A percentile compares a stretch with the other conserved stretches of the same genome.
These are phyloP conservation scores for Tardiomyces blankii DNA, from an alignment of 1,139 yeast species.

Conservation along the genomic window DNA sequence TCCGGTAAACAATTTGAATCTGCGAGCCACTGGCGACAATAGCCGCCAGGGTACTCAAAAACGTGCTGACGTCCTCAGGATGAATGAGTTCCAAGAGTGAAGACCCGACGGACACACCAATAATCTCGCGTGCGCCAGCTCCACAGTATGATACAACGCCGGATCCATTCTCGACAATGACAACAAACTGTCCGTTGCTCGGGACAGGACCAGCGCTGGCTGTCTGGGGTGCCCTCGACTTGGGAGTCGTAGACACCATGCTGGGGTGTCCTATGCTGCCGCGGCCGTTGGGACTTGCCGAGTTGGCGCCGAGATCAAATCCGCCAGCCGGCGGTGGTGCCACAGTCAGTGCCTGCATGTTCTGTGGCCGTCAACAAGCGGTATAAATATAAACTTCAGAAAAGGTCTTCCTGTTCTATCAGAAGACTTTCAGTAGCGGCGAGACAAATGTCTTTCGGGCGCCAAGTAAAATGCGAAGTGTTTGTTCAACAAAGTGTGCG, in stretches of 20 bases:
- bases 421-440: too few species aligned
- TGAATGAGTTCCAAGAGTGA: slow-evolving; percentile 9
- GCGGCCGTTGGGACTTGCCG: not conserved
- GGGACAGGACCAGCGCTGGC: not conserved
- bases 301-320: not conserved
- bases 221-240: not conserved
- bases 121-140: not conserved
- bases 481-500: too few species aligned
- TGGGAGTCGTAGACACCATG: not conserved
- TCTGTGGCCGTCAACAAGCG: not conserved
- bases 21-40: slow-evolving; percentile 8
- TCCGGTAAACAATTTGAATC: slow-evolving; percentile 11
- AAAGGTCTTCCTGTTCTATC: too few species aligned
- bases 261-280: not conserved
- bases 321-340: not conserved
- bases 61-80: slow-evolving; percentile 16
- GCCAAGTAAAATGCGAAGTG: too few species aligned
- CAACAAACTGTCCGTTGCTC: not conserved
- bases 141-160: not conserved
- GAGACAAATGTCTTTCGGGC: too few species aligned
- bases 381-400: too few species aligned
- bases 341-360: not conserved
- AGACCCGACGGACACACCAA: not conserved
- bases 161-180: not conserved
- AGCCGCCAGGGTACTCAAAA: slow-evolving; percentile 9